Evolutionary conservation across 1,139 yeast species (phyloP).

Genomic region (Hyphopichia fennica): DNA sequence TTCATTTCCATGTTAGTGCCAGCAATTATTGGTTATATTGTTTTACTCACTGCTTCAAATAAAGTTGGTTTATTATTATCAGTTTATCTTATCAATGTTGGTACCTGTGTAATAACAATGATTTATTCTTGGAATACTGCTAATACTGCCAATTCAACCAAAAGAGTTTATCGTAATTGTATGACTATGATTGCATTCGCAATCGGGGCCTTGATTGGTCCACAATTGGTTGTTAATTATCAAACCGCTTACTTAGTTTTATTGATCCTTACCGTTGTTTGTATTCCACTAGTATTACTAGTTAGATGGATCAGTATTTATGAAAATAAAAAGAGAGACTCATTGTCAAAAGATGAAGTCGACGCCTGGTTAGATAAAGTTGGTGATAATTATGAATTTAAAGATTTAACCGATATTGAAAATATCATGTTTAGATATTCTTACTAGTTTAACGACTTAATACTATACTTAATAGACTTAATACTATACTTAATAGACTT

Average conservation of each 20-base stretch:
- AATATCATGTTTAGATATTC: slow-evolving; percentile 34
- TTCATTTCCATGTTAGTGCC: slow-evolving; percentile 33
- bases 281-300: slow-evolving; percentile 29
- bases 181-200: slow-evolving; percentile 37
- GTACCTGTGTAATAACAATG: slow-evolving; percentile 35
- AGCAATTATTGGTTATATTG: slow-evolving; percentile 37
- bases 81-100: slow-evolving; percentile 36
- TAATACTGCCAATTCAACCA: slow-evolving; percentile 38
- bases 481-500: no score
- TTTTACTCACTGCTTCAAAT: slow-evolving; percentile 23
- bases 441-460: slow-evolving; percentile 12
- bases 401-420: slow-evolving; percentile 38
- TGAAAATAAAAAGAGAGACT: slow-evolving; percentile 28
- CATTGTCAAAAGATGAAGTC: slow-evolving; percentile 7
- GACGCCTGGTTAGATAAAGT: slow-evolving; percentile 12
- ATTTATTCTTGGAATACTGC: slow-evolving; percentile 36
- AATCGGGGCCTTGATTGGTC: slow-evolving; percentile 38
- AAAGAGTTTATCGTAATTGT: slow-evolving; percentile 29
- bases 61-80: slow-evolving; percentile 34
- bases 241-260: slow-evolving; percentile 37
- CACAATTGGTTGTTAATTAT: slow-evolving; percentile 38
- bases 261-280: slow-evolving; percentile 28
- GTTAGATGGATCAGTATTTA: slow-evolving; percentile 24
- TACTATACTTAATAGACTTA: no score
- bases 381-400: slow-evolving; percentile 25